Evolutionary conservation across 2,329 filamentous ascomycete genomes (phyloP), one percentile per base, ranked within the genome.

Genomic region (Neoscytalidium dimidiatum): DNA sequence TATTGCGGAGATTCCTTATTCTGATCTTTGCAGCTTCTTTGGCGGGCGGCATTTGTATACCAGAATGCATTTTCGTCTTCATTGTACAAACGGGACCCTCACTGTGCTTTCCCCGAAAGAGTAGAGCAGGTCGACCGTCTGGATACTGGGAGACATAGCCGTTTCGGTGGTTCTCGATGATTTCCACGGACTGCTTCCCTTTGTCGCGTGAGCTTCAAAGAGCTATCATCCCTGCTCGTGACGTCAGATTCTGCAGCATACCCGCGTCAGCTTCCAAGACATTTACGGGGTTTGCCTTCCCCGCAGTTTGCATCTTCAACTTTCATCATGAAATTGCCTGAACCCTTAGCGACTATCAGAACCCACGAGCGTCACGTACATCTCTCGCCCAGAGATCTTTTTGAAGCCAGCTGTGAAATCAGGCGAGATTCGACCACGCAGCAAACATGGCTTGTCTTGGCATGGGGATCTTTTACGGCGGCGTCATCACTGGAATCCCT

Each of bases 401-500:
- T n/a, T n/a, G n/a, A n/a, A n/a, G n/a, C n/a, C n/a, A n/a, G n/a
- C n/a, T n/a, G n/a, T n/a, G 28, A 3, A 31, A 1, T 6, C 4
- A 19, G 31, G 13, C 4, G 26, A 7, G 11, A 21, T 38, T 9
- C 8, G 14, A 60, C 23, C 19, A 21, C 11, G 29, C 11, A 38
- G 23, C 8, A 26, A 67, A 13, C 8, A 73, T 73, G 71, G 71
- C 71, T 65, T 63, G 69, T 2, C 67, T 77, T 9, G 72, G 69
- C 2, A 69, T 79, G 3, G 71, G 76, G 7, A 44, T 79, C 33
- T 79, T 79, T 66, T 73, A 77, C 3, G 76, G 75, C 63, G 76
- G 76, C 61, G 72, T 69, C 46, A 74, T 82, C 31, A 75, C 78
- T 62, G 81, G 77, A 19, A 80, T 85, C 44, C 81, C 81, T 13